These are phyloP conservation scores for Nemania bipapillata DNA, from an alignment of 2,329 filamentous ascomycete genomes.

Conservation along the genomic window DNA sequence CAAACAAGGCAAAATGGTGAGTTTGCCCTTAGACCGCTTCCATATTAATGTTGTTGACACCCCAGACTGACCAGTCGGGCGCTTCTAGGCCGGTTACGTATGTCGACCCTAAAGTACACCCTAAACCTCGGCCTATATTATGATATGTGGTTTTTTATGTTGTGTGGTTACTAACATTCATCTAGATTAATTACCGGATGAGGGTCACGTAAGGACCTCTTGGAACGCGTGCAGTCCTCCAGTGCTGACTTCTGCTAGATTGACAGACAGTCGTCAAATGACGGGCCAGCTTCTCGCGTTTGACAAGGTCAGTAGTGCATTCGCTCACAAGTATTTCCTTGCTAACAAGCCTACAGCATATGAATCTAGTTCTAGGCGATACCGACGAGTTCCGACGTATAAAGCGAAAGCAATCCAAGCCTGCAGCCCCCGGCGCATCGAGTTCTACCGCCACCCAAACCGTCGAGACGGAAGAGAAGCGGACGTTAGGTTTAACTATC, in stretches of 20 bases:
- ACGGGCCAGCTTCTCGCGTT: slow-evolving; percentile 98
- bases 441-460: slow-evolving; percentile 69
- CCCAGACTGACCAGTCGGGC: slow-evolving; percentile 67
- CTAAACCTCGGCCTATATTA: slow-evolving; percentile 41
- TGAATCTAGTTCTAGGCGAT: slow-evolving; percentile 98
- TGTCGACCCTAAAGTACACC: slow-evolving; percentile 53
- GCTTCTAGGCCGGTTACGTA: slow-evolving; percentile 76
- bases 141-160: slow-evolving; percentile 28
- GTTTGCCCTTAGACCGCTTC: slow-evolving; percentile 59
- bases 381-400: slow-evolving; percentile 97
- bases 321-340: slow-evolving; percentile 12
- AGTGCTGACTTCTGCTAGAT: slow-evolving; percentile 35
- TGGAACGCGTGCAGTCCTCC: slow-evolving; percentile 9
- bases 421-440: slow-evolving; percentile 70
- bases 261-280: slow-evolving; percentile 95
- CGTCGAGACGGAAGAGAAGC: slow-evolving; percentile 93
- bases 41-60: slow-evolving; percentile 65
- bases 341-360: slow-evolving; percentile 71
- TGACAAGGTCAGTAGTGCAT: slow-evolving; percentile 76
- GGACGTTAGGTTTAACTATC: slow-evolving; percentile 94
- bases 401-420: slow-evolving; percentile 83
- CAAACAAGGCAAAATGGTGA: slow-evolving; percentile 99
- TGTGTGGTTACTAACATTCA: slow-evolving; percentile 44
- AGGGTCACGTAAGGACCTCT: slow-evolving; percentile 73
- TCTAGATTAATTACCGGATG: slow-evolving; percentile 99